Evolutionary conservation across 108 stramenopile genomes (phyloP).

Genomic region (Skeletonema menzelii): DNA sequence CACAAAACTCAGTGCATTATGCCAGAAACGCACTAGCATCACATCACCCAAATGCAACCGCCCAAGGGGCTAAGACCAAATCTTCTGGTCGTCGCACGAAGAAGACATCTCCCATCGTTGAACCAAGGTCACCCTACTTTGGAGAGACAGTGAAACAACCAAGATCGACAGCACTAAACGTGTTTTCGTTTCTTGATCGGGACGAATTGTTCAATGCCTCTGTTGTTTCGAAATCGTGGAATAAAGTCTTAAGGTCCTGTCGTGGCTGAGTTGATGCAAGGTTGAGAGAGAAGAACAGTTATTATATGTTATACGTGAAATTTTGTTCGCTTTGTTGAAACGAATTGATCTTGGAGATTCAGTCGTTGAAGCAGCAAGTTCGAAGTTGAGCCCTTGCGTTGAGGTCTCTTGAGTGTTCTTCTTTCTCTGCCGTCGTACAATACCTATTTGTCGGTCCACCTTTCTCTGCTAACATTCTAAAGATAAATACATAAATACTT

Average conservation of each 20-base stretch:
- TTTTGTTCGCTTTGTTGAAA: neutral
- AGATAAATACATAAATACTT: neutral
- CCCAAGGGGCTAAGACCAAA: neutral
- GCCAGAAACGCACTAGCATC: neutral
- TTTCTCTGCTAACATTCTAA: neutral
- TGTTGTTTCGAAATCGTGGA: slow-evolving; percentile 80
- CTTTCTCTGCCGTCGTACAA: neutral
- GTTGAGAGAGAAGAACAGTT: neutral
- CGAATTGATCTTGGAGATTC: neutral
- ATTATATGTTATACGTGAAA: neutral
- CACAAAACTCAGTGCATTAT: neutral
- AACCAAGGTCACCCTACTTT: slow-evolving; percentile 55
- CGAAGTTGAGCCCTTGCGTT: no score
- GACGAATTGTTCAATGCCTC: slow-evolving; percentile 87
- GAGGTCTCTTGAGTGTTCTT: neutral
- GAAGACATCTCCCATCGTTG: slow-evolving; percentile 8
- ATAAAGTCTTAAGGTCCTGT: slow-evolving; percentile 49
- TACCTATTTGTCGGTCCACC: neutral
- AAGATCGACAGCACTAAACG: slow-evolving; percentile 57
- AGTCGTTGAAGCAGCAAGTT: neutral
- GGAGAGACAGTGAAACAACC: slow-evolving; percentile 58
- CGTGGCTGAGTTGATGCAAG: slow-evolving; percentile 40
- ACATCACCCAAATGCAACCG: neutral
- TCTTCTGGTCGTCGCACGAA: slow-evolving; percentile 9
- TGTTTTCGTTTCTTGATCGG: slow-evolving; percentile 76